Evolutionary conservation across 148 eudicot genomes (phyloP), one percentile per base, ranked within the genome.

Genomic region (Rhododendron simsii): DNA sequence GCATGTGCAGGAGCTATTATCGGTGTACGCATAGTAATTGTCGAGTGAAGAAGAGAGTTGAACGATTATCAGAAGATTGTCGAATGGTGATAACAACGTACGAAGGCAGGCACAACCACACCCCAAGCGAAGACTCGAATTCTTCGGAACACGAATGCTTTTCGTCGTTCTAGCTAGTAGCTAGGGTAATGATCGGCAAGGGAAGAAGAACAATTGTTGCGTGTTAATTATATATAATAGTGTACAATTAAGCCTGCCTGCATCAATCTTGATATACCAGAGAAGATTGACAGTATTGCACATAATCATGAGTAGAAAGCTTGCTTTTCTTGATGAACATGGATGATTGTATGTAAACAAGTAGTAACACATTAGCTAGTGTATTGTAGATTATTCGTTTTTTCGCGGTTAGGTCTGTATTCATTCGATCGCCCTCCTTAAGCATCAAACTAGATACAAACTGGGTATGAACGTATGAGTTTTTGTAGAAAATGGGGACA

Each of bases 1-100:
- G 2, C 2, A 3, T 50, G 7, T 80, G 86, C 93, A 95, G 98
- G 89, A 95, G 98, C 86, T 95, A 95, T 85, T 95, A 95, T 78
- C 87, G 96, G 51, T 95, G 98, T 79, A 95, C 98, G 0, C 92
- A 95, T 44, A 92, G 83, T 86, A 94, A 93, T 74, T 95, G 98
- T 39, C 86, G 94, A 76, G 98, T 95, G 89, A 95, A 95, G 95
- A 95, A 95, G 57, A 83, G 98, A 81, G 98, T 95, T 6, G 98
- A 95, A 78, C 80, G 98, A 78, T 76, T 93, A 18, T 94, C 96
- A 7, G 98, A 95, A 80, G 98, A 94, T 87, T 91, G 95, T 86
- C 83, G 96, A 39, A 93, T 95, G 95, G 96, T 95, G 21, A 95
- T 95, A 57, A 95, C 98, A 8, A 94, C 95, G 0, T 95, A 95